These are phyloP conservation scores for Fimicolochytrium jonesii DNA, from an alignment of 192 early-diverging fungal genomes.

Conservation along the genomic window DNA sequence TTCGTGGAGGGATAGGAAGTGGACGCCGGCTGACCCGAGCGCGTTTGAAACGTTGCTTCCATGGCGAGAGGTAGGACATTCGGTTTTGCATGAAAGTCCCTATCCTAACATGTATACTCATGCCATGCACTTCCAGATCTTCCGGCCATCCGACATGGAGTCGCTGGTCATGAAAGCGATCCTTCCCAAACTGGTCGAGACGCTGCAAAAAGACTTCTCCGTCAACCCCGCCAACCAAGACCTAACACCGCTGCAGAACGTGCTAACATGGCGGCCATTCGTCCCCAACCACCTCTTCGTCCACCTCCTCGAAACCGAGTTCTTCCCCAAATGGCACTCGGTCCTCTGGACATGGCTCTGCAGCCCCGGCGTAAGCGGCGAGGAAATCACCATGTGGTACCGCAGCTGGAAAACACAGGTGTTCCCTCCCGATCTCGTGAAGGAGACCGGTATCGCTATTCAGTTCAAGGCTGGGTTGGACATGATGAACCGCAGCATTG, in stretches of 20 bases:
- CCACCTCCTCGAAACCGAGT: constrained; percentile 66
- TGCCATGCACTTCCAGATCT: constrained; percentile 35
- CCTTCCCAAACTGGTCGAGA: constrained; percentile 65
- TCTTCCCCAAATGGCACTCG: constrained; percentile 76
- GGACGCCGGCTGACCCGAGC: constrained; percentile 57
- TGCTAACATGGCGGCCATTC: constrained; percentile 61
- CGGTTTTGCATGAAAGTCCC: neutral
- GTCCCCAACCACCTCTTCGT: constrained; percentile 47
- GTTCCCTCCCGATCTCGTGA: constrained; percentile 38
- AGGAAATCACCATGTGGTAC: constrained; percentile 71
- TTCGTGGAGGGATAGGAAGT: constrained; percentile 42
- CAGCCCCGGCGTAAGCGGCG: constrained; percentile 43
- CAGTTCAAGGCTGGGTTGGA: constrained; percentile 66
- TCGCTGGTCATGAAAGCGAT: constrained; percentile 56
- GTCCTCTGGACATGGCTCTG: constrained; percentile 69
- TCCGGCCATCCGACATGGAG: constrained; percentile 53
- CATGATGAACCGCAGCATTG: constrained; percentile 56
- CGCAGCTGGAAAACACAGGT: constrained; percentile 58
- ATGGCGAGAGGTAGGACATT: constrained; percentile 56
- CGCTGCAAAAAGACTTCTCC: constrained; percentile 56
- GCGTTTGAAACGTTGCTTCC: constrained; percentile 44
- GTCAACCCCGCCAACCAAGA: constrained; percentile 74
- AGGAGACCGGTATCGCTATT: constrained; percentile 41
- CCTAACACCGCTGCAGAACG: constrained; percentile 56
- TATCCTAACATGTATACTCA: neutral